Percentiles rank a stretch among this genome's conserved stretches.
phyloP scores from a whole-genome alignment of 192 early-diverging fungal species.

The Backusella parvicylindrica region DNA sequence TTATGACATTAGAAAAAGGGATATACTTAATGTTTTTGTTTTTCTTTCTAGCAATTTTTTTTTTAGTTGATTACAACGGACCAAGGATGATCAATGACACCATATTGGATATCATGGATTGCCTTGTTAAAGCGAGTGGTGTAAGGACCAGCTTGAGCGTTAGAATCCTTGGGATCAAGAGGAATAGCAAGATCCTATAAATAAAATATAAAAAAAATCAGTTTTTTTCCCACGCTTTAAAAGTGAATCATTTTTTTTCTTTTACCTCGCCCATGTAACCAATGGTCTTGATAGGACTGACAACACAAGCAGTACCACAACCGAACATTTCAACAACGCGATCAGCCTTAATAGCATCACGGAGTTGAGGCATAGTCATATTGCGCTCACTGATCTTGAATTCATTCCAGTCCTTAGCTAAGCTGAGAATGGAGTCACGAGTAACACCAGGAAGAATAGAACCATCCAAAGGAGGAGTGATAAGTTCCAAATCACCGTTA shows the following conservation, averaged over 20 bases:
- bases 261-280: conserved; percentile 58
- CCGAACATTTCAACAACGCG: conserved; percentile 93
- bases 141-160: conserved; percentile 80
- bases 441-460: conserved; percentile 95
- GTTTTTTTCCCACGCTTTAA: not conserved
- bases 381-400: conserved; percentile 85
- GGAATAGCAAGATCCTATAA: conserved; percentile 74
- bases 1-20: not conserved
- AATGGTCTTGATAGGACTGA: conserved; percentile 88
- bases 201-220: not conserved
- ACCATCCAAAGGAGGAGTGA: conserved; percentile 91
- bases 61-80: conserved; percentile 77
- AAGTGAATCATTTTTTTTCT: not conserved
- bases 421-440: conserved; percentile 83
- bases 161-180: conserved; percentile 76
- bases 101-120: conserved; percentile 94
- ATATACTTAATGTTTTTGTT: not conserved
- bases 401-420: conserved; percentile 79
- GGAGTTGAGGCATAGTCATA: conserved; percentile 77
- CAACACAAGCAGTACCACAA: conserved; percentile 93
- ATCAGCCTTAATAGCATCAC: conserved; percentile 70
- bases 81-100: conserved; percentile 83
- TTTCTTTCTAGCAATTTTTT: not conserved
- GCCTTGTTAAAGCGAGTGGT: conserved; percentile 79
- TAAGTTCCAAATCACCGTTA: conserved; percentile 75